Evolutionary conservation across 495 filamentous ascomycete genomes (phyloP), one percentile per base, ranked within the genome.

Genomic region (Neohortaea acidophila): DNA sequence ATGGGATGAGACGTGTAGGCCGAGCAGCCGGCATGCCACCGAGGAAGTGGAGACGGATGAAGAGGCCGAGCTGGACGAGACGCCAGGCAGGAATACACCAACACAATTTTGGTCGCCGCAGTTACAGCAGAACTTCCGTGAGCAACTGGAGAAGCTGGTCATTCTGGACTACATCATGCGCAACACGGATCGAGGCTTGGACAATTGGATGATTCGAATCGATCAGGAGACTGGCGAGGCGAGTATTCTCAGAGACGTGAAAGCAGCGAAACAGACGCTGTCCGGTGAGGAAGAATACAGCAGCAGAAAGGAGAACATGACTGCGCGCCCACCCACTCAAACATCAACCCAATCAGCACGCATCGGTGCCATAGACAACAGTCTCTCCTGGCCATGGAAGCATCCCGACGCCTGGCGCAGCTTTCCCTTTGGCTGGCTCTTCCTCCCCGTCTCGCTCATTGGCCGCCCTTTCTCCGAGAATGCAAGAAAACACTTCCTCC

Each of bases 191-290:
- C 70, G 89, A 59, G 89, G 89, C 9, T 63, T 94, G 43, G 89
- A 99, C 57, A 99, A 99, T 44, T 99, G 89, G 89, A 99, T 99
- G 89, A 84, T 99, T 49, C 87, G 80, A 52, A 81, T 99, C 18
- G 84, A 96, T 54, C 82, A 72, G 71, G 68, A 80, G 32, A 77
- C 68, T 17, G 71, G 89, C 49, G 67, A 81, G 52, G 87, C 85
- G 10, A 81, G 79, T 8, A 83, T 97, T 33, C 75, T 79, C 25
- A 80, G 82, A 1, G 84, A 94, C 14, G 84, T 83, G 17, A 73
- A 80, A 1, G 77, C 76, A 33, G 59, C 77, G 41, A 75, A 79
- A 36, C 63, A 68, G 15, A 19, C 43, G 10, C 38, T 14, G 21
- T 25, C 41, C 8, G 33, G 42, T 41, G 17, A 45, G 21, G 36